Evolutionary conservation across 169 alveolate genomes (phyloP).

Genomic region (Plasmodium gonderi): DNA sequence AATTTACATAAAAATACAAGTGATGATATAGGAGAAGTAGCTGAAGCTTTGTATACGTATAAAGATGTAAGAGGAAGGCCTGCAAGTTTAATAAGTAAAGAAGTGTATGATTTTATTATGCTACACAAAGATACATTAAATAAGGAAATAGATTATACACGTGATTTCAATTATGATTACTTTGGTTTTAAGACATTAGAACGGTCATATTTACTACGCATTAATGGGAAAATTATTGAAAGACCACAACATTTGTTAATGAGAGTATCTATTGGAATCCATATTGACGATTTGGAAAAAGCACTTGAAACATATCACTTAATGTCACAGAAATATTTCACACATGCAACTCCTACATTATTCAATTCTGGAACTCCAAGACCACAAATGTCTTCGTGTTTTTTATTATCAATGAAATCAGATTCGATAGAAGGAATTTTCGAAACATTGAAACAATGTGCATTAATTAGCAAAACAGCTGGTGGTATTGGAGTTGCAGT

Average conservation of each 20-base stretch:
- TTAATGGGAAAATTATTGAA: constrained; percentile 94
- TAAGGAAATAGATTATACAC: constrained; percentile 92
- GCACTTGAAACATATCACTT: constrained; percentile 94
- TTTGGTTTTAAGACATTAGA: constrained; percentile 99
- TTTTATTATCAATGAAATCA: constrained; percentile 93
- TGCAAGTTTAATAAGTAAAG: constrained; percentile 94
- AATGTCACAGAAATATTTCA: constrained; percentile 96
- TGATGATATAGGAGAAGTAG: constrained; percentile 89
- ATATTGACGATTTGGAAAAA: constrained; percentile 94
- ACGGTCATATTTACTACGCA: constrained; percentile 92
- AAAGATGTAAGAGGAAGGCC: constrained; percentile 91
- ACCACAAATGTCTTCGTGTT: constrained; percentile 98
- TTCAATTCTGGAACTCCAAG: constrained; percentile 97
- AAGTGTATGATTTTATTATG: constrained; percentile 92
- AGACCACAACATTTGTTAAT: constrained; percentile 98
- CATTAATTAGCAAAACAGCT: constrained; percentile 97
- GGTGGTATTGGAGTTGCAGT: constrained; percentile 99
- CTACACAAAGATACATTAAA: constrained; percentile 89
- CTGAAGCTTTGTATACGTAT: constrained; percentile 82
- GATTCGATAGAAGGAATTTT: constrained; percentile 98
- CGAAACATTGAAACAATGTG: constrained; percentile 95
- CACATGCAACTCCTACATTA: constrained; percentile 99
- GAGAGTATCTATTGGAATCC: constrained; percentile 98
- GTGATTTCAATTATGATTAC: constrained; percentile 97
- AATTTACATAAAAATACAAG: constrained; percentile 96